A percentile compares a stretch with the other conserved stretches of the same genome.
Conservation (phyloP, 495 filamentous ascomycete species). For the Pyronema omphalodes region DNA sequence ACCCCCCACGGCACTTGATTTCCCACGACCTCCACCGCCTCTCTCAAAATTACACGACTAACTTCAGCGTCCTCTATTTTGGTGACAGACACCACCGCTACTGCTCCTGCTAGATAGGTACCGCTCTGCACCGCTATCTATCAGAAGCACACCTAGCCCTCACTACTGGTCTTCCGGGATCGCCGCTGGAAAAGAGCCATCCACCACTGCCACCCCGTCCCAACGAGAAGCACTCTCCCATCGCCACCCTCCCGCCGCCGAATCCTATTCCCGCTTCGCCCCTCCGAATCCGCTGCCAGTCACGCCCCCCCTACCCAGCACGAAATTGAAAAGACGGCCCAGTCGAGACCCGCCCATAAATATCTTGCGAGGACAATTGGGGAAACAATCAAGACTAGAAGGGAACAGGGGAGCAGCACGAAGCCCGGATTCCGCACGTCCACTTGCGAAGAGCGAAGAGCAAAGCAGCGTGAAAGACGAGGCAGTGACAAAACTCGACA, state of each 20-base stretch:
- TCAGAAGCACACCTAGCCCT: background rate
- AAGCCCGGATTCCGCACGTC: background rate
- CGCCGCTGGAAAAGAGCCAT: background rate
- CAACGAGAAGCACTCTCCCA: background rate
- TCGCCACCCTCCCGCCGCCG: background rate
- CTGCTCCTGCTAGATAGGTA: no score
- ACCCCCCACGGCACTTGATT: no score
- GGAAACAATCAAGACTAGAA: background rate
- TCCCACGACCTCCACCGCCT: no score
- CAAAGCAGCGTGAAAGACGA: no score
- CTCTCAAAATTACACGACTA: no score
- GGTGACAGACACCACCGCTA: no score
- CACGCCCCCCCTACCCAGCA: background rate
- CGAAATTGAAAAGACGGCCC: background rate
- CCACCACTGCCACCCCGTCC: background rate
- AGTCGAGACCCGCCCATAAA: background rate
- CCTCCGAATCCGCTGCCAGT: background rate
- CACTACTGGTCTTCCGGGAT: background rate
- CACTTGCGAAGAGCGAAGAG: no score
- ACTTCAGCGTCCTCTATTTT: no score
- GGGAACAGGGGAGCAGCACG: background rate
- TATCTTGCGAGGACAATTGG: background rate
- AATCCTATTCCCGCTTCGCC: background rate
- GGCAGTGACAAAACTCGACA: no score
- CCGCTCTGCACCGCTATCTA: background rate